Base-by-base conservation (phyloP, 148 eudicot species). In the Persicaria maculosa region DNA sequence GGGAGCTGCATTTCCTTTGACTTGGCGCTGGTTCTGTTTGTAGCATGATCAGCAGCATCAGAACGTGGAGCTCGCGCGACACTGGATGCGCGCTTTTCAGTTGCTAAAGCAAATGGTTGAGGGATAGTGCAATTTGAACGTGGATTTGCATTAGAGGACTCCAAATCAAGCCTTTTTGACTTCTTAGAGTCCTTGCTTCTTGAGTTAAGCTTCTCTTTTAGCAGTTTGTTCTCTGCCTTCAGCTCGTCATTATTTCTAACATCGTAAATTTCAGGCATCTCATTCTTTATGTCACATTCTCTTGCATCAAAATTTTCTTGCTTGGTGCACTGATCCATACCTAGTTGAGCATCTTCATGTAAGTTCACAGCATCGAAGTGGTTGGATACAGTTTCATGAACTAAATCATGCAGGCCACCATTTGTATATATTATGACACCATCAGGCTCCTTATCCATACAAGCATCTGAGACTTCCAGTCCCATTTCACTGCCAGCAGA, bases 101-200 rank as follows among this genome's bases (percentile, higher is more conserved):
- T 93, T 74, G 98, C 93, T 82, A 93, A 81, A 81, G 93, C 84
- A 90, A 93, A 90, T 70, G 96, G 97, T 72, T 85, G 93, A 0
- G 97, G 96, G 79, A 90, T 82, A 64, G 97, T 93, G 87, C 87
- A 85, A 62, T 85, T 85, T n/a, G 74, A 74, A 69, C 86, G 86
- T 45, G 73, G 78, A 80, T 77, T 85, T 73, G 86, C 80, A 61
- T 64, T 58, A 76, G 79, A 74, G 55, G 87, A 47, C 82, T 81
- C 86, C 50, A 81, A 79, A 76, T 79, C 82, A 52, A 80, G 68
- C 83, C 82, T 77, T 77, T 46, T 82, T 69, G 81, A 67, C 84
- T 77, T 84, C 71, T 82, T 65, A 9, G 77, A 84, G 74, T 75
- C 83, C 68, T 79, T 83, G 16, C 52, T 77, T 75, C 80, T 80